Percentiles rank a stretch among this genome's conserved stretches.
These are phyloP conservation scores for Dipteronia sinensis DNA, from an alignment of 345 rosid genomes.

Conservation along the genomic window DNA sequence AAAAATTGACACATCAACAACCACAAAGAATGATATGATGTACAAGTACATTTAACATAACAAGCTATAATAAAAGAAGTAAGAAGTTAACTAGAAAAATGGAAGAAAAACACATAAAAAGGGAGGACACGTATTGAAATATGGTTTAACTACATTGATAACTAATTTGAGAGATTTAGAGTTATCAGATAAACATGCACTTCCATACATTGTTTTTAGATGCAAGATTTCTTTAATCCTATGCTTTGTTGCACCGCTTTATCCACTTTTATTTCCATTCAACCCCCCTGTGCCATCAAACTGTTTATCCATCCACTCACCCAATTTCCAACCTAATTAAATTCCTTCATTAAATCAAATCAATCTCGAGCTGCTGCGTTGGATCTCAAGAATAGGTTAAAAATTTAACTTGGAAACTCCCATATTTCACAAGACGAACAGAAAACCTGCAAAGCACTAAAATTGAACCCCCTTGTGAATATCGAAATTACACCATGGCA, in stretches of 20 bases:
- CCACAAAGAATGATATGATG: neutral
- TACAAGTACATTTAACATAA: neutral
- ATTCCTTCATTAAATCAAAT: no score
- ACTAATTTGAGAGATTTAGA: neutral
- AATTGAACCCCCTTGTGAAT: neutral
- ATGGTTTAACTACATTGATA: neutral
- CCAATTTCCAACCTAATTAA: no score
- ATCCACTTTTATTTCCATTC: neutral
- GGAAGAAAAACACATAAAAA: conserved; percentile 1
- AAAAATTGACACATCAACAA: conserved; percentile 16
- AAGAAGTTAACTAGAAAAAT: neutral
- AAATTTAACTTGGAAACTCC: no score
- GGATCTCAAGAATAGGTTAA: no score
- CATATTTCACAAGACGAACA: neutral
- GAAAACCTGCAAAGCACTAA: neutral
- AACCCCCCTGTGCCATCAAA: no score
- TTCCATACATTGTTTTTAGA: no score
- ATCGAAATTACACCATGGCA: neutral
- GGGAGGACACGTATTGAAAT: neutral
- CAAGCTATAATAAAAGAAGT: neutral
- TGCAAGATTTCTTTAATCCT: neutral
- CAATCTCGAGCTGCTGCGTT: neutral
- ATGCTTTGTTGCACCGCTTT: neutral
- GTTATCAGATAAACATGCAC: neutral
- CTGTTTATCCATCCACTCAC: no score